Evolutionary conservation across 1,139 yeast species (phyloP), one percentile per base, ranked within the genome.

Genomic region (Pichia sp.): DNA sequence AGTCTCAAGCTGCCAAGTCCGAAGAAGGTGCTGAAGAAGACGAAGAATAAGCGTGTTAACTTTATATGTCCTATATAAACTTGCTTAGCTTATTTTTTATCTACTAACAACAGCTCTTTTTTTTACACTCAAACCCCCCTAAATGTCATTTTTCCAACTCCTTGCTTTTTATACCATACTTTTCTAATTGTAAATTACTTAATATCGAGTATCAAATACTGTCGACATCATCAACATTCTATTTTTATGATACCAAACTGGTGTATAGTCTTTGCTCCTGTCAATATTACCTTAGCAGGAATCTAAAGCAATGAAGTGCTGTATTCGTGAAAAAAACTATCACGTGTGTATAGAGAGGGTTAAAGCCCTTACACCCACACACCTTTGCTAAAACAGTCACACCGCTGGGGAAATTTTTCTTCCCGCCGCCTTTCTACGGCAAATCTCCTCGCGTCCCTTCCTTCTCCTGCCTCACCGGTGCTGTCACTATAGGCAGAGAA

Each of bases 21-120:
- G 84, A 75, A 68, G 90, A 74, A 61, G 93, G 75, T 62, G 89
- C 72, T 64, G 89, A 74, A 63, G 80, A 75, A 67, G 95, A 84
- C 66, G 79, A 76, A 67, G 71, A 67, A 63, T 58, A 55, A 53
- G 41, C 55, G 54, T 54, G 58, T 50, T 49, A 47, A 53, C 50
- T 44, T 31, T 29, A 11, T 30, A 15, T 45, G 41, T n/a, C 11
- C 16, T 38, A 38, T 38, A 38, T 38, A 38, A 38, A 13, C n/a
- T 38, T 7, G n/a, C 41, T 5, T 38, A 34, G 41, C 41, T 38
- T 38, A 38, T 48, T 48, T 47, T 31, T 51, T 34, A 51, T 47
- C 42, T 44, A 41, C 43, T 40, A 47, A 26, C 26, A 51, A 34
- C 42, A 47, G 46, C 19, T 47, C 38, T 47, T 23, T 45, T 51